A percentile compares a stretch with the other conserved stretches of the same genome.
Evolutionary conservation across 2,329 filamentous ascomycete species (phyloP).

Genomic region (Phoma sp.): DNA sequence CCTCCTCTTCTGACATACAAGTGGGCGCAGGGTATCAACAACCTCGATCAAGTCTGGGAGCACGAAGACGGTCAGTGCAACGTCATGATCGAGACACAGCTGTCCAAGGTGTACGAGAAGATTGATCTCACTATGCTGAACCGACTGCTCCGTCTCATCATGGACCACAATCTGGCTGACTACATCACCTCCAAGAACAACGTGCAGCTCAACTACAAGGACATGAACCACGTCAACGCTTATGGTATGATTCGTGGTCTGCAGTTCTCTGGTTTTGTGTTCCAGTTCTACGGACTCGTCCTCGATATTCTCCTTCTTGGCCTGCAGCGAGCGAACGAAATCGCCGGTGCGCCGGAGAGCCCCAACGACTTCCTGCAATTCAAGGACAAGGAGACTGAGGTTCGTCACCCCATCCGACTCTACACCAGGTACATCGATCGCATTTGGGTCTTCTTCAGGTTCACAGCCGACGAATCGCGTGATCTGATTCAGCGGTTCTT

Average conservation of each 20-base stretch:
- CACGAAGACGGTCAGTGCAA: slow-evolving; percentile 94
- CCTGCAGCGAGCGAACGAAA: slow-evolving; percentile 94
- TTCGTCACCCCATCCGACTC: slow-evolving; percentile 92
- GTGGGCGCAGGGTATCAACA: slow-evolving; percentile 99
- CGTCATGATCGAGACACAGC: slow-evolving; percentile 96
- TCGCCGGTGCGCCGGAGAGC: slow-evolving; percentile 89
- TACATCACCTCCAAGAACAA: slow-evolving; percentile 99
- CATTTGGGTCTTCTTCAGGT: slow-evolving; percentile 97
- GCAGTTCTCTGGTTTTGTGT: slow-evolving; percentile 98
- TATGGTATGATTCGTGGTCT: slow-evolving; percentile 98
- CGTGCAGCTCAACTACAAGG: slow-evolving; percentile 98
- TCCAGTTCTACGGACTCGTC: slow-evolving; percentile 97
- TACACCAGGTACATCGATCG: slow-evolving; percentile 98
- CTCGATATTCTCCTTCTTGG: slow-evolving; percentile 91
- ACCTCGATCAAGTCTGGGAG: slow-evolving; percentile 93
- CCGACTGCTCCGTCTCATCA: slow-evolving; percentile 88
- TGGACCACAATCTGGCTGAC: slow-evolving; percentile 99
- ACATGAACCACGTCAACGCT: slow-evolving; percentile 99
- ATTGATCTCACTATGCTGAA: slow-evolving; percentile 96
- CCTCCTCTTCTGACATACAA: slow-evolving; percentile 95
- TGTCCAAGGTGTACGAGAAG: slow-evolving; percentile 99
- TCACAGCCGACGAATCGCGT: slow-evolving; percentile 89
- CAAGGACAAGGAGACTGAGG: slow-evolving; percentile 89
- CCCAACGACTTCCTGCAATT: slow-evolving; percentile 99
- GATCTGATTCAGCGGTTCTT: slow-evolving; percentile 97